phyloP scores from a whole-genome alignment of 2,329 filamentous ascomycete genomes.

The Macrophomina pseudophaseolina region DNA sequence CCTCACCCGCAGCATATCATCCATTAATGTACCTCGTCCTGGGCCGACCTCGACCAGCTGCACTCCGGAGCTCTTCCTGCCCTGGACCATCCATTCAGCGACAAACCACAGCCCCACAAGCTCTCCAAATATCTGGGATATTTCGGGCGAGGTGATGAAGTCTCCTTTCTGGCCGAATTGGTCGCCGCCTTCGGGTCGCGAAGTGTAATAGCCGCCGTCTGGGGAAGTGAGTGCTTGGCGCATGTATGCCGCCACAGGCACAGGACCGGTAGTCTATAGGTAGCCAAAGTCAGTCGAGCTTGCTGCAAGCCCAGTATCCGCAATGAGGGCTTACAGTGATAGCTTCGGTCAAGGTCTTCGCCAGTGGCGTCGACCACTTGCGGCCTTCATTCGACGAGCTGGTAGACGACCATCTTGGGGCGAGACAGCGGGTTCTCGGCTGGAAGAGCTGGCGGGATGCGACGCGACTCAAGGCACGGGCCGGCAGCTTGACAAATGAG shows the following conservation, averaged over 20 bases:
- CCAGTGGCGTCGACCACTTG: constrained; percentile 90
- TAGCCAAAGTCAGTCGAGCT: constrained; percentile 28
- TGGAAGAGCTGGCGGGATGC: constrained; percentile 10
- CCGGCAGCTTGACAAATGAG: not conserved
- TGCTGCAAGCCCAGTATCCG: not conserved
- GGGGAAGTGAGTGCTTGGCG: constrained; percentile 96
- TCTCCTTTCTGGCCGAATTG: constrained; percentile 94
- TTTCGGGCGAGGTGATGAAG: constrained; percentile 96
- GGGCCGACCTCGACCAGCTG: constrained; percentile 94
- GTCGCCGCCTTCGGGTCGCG: constrained; percentile 70
- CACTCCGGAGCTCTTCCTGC: constrained; percentile 72
- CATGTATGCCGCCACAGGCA: constrained; percentile 95
- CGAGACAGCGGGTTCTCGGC: constrained; percentile 28
- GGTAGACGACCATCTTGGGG: constrained; percentile 48
- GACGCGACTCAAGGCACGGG: constrained; percentile 10
- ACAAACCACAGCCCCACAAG: constrained; percentile 93
- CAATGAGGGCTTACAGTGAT: constrained; percentile 68
- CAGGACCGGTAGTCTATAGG: constrained; percentile 79
- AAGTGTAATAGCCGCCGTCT: constrained; percentile 91
- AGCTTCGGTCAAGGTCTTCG: constrained; percentile 83
- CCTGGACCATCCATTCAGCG: constrained; percentile 95
- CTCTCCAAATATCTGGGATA: constrained; percentile 96
- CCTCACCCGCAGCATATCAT: constrained; percentile 86
- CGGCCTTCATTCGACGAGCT: constrained; percentile 28
- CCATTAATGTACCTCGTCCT: constrained; percentile 94